A percentile compares a stretch with the other conserved stretches of the same genome.
Conservation (phyloP, 2,329 filamentous ascomycete species). For the Drechslerella dactyloides region DNA sequence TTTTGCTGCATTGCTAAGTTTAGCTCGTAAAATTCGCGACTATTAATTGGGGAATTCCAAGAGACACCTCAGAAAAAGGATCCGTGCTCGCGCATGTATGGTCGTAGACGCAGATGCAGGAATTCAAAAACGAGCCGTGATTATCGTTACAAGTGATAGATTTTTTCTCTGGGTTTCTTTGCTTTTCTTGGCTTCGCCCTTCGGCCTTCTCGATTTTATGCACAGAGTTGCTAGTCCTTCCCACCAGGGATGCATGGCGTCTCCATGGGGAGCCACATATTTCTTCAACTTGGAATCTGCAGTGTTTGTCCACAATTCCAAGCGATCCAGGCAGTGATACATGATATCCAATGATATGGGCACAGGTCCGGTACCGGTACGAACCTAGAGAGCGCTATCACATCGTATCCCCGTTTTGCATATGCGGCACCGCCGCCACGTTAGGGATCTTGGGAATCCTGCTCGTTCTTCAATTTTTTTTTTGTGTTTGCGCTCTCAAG, state of each 20-base stretch:
- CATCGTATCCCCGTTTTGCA: constrained; percentile 49
- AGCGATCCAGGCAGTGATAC: constrained; percentile 30
- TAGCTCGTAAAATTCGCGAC: neutral
- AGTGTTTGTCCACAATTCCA: constrained; percentile 49
- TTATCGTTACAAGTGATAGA: neutral
- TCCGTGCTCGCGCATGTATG: neutral
- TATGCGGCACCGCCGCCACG: constrained; percentile 48
- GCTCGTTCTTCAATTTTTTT: constrained; percentile 33
- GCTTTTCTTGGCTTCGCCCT: neutral
- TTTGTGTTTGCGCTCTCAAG: constrained; percentile 7
- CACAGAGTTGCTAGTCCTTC: constrained; percentile 33
- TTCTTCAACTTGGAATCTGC: constrained; percentile 42
- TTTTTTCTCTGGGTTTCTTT: neutral
- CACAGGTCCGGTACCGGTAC: constrained; percentile 32
- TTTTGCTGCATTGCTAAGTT: neutral
- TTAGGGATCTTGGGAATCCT: constrained; percentile 32
- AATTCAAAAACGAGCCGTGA: no score
- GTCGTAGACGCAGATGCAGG: neutral
- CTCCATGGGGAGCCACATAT: constrained; percentile 37
- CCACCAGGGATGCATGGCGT: constrained; percentile 46
- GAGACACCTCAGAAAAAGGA: neutral
- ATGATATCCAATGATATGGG: constrained; percentile 31
- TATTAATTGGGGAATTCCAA: neutral
- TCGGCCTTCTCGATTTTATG: constrained; percentile 25
- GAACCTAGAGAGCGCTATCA: constrained; percentile 31